Conservation (phyloP, 164 flowering plant species). For the Chimonanthus praecox region DNA sequence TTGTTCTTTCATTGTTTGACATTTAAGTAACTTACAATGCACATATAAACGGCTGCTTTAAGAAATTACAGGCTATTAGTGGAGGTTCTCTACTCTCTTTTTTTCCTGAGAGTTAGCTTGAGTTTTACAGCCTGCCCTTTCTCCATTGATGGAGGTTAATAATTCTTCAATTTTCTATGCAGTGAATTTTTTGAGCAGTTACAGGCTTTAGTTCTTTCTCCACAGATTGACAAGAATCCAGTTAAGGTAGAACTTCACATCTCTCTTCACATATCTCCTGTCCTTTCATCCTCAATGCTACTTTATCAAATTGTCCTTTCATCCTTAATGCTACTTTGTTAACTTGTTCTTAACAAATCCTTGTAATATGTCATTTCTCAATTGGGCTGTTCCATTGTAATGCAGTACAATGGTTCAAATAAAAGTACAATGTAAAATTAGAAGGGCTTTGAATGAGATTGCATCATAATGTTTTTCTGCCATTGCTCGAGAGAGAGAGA, state of each 20-base stretch:
- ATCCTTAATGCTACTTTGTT: neutral
- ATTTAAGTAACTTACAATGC: too few species aligned
- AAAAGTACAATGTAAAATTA: too few species aligned
- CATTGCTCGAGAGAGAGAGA: too few species aligned
- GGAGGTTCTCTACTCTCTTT: neutral
- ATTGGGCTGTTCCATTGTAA: too few species aligned
- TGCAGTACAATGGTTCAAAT: too few species aligned
- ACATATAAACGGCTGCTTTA: too few species aligned
- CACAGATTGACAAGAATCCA: constrained; percentile 36
- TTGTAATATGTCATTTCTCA: neutral
- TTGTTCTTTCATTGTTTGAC: neutral
- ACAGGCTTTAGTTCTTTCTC: constrained; percentile 31
- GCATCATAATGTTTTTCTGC: too few species aligned
- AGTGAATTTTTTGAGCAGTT: constrained; percentile 65
- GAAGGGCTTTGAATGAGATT: too few species aligned
- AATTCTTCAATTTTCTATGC: constrained; percentile 17
- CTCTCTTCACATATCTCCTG: neutral
- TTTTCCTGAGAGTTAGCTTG: neutral
- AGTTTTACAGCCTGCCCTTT: neutral
- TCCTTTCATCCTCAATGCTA: neutral
- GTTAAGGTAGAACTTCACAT: constrained; percentile 35
- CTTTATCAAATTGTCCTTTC: neutral
- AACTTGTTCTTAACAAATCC: neutral
- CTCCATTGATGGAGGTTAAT: neutral
- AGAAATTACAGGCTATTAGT: too few species aligned